Percentiles rank a stretch among this genome's conserved stretches.
Evolutionary conservation across 192 early-diverging fungal genomes (phyloP).

Genomic region (Powellomyces hirtus): DNA sequence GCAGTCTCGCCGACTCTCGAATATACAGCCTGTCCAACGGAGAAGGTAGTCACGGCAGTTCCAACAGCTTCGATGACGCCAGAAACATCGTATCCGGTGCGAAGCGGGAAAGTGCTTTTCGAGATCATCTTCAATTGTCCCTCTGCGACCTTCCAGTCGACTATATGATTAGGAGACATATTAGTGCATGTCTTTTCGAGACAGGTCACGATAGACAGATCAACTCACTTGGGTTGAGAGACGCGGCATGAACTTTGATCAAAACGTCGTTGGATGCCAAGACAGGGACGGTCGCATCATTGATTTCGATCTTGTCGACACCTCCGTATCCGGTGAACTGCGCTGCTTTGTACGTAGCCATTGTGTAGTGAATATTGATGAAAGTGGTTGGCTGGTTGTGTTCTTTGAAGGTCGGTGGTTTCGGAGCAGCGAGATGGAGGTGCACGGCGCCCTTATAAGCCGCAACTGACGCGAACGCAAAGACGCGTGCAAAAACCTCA

Average conservation of each 20-base stretch:
- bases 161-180: too few species aligned
- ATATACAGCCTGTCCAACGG: conserved; percentile 52
- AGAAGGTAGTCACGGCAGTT: conserved; percentile 34
- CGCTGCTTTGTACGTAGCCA: conserved; percentile 19
- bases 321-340: conserved; percentile 6
- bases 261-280: not conserved
- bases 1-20: conserved; percentile 26
- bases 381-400: too few species aligned
- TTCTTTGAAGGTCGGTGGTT: too few species aligned
- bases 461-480: too few species aligned
- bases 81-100: conserved; percentile 53
- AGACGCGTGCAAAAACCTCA: too few species aligned
- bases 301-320: not conserved
- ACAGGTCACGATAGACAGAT: too few species aligned
- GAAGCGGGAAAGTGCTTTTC: conserved; percentile 33
- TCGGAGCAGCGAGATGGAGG: too few species aligned
- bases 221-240: conserved; percentile 43
- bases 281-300: not conserved
- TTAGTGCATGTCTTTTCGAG: too few species aligned
- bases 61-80: conserved; percentile 47
- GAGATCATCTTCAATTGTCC: conserved; percentile 37
- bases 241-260: conserved; percentile 47
- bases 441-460: too few species aligned
- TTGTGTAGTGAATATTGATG: too few species aligned
- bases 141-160: conserved; percentile 50